Percentiles rank a stretch among this genome's conserved stretches.
Conservation (phyloP, 176 grass and related monocot species). For the Aegilops tauschii region DNA sequence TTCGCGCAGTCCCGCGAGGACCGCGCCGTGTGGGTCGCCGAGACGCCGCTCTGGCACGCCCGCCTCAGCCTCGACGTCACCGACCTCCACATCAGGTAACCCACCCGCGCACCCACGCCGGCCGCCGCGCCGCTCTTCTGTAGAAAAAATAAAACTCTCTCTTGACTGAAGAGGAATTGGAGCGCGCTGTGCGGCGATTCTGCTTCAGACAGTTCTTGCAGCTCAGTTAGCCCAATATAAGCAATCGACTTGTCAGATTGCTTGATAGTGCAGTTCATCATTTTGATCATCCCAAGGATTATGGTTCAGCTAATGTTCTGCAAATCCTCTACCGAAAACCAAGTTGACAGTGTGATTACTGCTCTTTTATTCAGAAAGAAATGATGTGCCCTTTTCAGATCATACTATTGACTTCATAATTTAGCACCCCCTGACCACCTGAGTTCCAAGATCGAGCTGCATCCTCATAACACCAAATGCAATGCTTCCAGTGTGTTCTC, state of each 20-base stretch:
- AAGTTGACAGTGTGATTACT: background rate
- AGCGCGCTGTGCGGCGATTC: background rate
- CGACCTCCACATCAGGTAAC: conserved; percentile 79
- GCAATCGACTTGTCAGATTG: background rate
- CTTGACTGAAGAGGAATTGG: background rate
- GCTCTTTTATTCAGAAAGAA: background rate
- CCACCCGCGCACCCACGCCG: background rate
- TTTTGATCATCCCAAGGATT: background rate
- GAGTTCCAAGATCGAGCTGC: background rate
- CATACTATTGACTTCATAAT: too few species aligned
- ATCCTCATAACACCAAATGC: background rate
- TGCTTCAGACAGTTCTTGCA: background rate
- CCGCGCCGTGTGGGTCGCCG: conserved; percentile 69
- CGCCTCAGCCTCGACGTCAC: conserved; percentile 79
- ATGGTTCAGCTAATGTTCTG: background rate
- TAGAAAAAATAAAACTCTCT: background rate
- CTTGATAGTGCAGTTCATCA: background rate
- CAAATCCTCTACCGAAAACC: background rate
- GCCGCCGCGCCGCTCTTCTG: background rate
- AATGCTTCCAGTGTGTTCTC: background rate
- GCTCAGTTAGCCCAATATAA: background rate
- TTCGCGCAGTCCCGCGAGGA: conserved; percentile 74
- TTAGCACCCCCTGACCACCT: background rate
- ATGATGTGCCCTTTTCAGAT: background rate
- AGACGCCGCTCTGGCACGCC: conserved; percentile 84